A percentile compares a stretch with the other conserved stretches of the same genome.
Evolutionary conservation across 192 early-diverging fungal species (phyloP).

Genomic region (Podila verticillata): DNA sequence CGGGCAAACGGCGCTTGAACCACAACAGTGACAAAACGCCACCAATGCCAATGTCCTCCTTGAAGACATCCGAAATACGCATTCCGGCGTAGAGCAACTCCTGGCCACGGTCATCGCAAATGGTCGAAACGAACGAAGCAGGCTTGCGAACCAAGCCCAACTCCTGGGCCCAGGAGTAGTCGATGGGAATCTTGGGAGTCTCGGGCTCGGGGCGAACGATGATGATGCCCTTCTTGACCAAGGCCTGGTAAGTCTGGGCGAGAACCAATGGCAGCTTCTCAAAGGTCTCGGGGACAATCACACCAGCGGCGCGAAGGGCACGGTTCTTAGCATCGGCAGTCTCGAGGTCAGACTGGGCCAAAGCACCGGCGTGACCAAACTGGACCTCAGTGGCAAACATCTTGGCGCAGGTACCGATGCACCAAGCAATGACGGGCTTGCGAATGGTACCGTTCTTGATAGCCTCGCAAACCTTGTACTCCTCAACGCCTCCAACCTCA

Average conservation of each 20-base stretch:
- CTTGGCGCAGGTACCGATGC: conserved; percentile 98
- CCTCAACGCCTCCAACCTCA: conserved; percentile 98
- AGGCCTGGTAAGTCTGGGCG: conserved; percentile 77
- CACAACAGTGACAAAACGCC: conserved; percentile 96
- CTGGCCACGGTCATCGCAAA: conserved; percentile 99
- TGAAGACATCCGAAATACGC: conserved; percentile 98
- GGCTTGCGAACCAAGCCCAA: conserved; percentile 98
- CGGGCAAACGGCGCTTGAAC: conserved; percentile 97
- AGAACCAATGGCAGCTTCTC: conserved; percentile 91
- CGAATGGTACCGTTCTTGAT: conserved; percentile 88
- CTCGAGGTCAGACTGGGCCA: conserved; percentile 96
- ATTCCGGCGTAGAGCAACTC: conserved; percentile 98
- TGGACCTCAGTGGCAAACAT: conserved; percentile 99
- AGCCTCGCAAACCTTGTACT: conserved; percentile 94
- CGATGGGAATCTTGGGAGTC: conserved; percentile 97
- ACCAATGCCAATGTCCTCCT: conserved; percentile 98
- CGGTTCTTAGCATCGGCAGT: conserved; percentile 97
- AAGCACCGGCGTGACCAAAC: conserved; percentile 97
- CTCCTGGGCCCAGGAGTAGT: conserved; percentile 99
- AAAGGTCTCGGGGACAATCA: conserved; percentile 94
- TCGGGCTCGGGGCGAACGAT: conserved; percentile 86
- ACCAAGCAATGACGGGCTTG: conserved; percentile 99
- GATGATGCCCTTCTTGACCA: conserved; percentile 79
- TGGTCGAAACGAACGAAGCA: conserved; percentile 97
- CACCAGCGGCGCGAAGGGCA: conserved; percentile 85